phyloP scores from a whole-genome alignment of 23 red algal species.

The Gracilariopsis chorda region DNA sequence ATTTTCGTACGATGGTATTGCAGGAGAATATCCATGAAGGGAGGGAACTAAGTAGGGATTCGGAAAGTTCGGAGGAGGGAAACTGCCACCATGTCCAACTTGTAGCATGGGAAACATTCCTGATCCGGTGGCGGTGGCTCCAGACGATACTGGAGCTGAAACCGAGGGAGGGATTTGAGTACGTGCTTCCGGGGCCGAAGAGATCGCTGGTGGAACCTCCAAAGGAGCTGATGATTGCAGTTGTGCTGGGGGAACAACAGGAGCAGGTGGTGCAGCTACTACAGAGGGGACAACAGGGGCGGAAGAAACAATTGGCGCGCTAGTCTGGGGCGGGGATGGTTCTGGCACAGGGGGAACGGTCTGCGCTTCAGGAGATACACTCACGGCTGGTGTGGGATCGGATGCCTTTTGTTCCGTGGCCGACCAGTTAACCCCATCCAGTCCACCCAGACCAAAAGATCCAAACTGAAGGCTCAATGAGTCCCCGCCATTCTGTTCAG shows the following conservation, averaged over 20 bases:
- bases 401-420: conserved; percentile 21
- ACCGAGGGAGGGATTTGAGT: not conserved
- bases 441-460: conserved; percentile 51
- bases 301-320: not conserved
- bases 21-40: conserved; percentile 32
- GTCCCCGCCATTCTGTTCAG: conserved; percentile 28
- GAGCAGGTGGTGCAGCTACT: not conserved
- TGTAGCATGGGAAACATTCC: conserved; percentile 56
- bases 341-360: not conserved
- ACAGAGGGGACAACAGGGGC: not conserved
- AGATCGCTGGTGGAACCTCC: not conserved
- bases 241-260: not conserved
- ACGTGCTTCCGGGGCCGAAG: not conserved
- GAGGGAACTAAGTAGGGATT: conserved; percentile 46
- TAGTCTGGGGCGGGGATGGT: not conserved
- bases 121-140: conserved; percentile 18
- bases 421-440: conserved; percentile 61
- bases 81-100: conserved; percentile 39
- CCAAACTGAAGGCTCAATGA: conserved; percentile 64
- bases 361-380: not conserved
- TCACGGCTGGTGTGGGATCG: not conserved
- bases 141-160: conserved; percentile 10
- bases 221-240: not conserved
- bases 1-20: conserved; percentile 47
- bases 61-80: conserved; percentile 34